These are phyloP conservation scores for Panellus pusillus DNA, from an alignment of 768 basidiomycete species.

Conservation along the genomic window DNA sequence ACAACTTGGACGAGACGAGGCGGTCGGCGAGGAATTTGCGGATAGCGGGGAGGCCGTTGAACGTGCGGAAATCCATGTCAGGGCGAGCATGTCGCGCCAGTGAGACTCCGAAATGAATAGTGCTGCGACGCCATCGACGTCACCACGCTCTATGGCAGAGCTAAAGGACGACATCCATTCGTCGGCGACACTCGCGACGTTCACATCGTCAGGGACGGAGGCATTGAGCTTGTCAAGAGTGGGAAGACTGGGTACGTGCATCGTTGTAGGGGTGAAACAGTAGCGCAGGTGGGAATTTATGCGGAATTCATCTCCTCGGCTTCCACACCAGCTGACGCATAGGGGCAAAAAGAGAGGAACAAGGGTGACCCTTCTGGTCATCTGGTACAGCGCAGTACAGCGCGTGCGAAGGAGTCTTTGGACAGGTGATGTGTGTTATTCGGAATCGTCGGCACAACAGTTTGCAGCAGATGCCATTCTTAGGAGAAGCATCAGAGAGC, in stretches of 20 bases:
- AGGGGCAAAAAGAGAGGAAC: too few relatives aligned
- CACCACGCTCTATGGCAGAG: conserved; percentile 11
- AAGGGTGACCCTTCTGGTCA: too few relatives aligned
- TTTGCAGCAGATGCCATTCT: too few relatives aligned
- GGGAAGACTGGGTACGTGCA: conserved; percentile 21
- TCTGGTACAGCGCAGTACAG: too few relatives aligned
- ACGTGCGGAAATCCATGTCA: conserved; percentile 65
- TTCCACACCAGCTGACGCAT: too few relatives aligned
- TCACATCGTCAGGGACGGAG: conserved; percentile 21
- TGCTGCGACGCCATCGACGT: conserved; percentile 31
- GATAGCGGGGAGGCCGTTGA: conserved; percentile 44
- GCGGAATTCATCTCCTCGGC: too few relatives aligned
- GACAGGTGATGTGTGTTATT: too few relatives aligned
- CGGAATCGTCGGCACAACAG: too few relatives aligned
- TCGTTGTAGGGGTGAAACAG: background rate
- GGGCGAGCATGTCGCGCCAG: conserved; percentile 62
- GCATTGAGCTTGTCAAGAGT: conserved; percentile 29
- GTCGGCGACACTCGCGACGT: conserved; percentile 24
- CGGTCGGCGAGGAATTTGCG: conserved; percentile 47
- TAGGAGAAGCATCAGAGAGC: too few relatives aligned
- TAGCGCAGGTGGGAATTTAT: background rate
- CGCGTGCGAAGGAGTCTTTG: too few relatives aligned
- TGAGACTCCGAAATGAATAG: conserved; percentile 40
- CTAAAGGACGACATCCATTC: conserved; percentile 30
- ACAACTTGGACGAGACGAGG: conserved; percentile 30